phyloP scores from a whole-genome alignment of 192 early-diverging fungal species.

The Gryganskiella cystojenkinii region DNA sequence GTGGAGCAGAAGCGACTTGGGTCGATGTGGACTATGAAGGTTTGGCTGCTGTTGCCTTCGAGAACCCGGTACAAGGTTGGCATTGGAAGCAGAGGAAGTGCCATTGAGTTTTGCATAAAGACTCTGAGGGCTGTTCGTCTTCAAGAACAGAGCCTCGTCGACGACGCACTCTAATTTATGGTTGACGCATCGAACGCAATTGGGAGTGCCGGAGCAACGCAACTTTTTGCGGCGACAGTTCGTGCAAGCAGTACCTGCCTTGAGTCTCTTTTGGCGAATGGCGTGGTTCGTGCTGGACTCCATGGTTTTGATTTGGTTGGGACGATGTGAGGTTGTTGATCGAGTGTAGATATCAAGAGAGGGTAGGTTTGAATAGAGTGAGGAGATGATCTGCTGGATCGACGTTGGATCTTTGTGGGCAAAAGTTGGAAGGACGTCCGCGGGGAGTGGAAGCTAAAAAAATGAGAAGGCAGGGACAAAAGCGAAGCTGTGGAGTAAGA shows the following conservation, averaged over 20 bases:
- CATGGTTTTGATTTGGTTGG: neutral
- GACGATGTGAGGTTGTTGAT: no score
- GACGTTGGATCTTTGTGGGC: no score
- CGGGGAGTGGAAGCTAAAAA: neutral
- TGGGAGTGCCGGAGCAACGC: slow-evolving; percentile 29
- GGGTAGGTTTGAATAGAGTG: neutral
- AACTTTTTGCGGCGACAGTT: slow-evolving; percentile 35
- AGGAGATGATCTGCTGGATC: no score
- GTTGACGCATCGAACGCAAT: slow-evolving; percentile 20
- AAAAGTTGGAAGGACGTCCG: no score
- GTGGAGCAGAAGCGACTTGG: neutral
- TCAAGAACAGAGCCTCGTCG: slow-evolving; percentile 28
- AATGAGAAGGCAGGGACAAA: neutral
- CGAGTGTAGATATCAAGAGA: slow-evolving; percentile 4
- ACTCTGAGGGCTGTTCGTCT: slow-evolving; percentile 19
- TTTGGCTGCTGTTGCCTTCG: neutral
- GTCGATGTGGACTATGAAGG: neutral
- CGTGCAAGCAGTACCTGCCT: slow-evolving; percentile 40
- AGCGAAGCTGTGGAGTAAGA: neutral
- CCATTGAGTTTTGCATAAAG: slow-evolving; percentile 4
- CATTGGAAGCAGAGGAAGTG: neutral
- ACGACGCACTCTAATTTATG: slow-evolving; percentile 35
- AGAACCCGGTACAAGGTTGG: neutral
- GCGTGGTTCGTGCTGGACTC: neutral
- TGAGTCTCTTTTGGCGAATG: slow-evolving; percentile 22